A percentile compares a stretch with the other conserved stretches of the same genome.
Evolutionary conservation across 345 rosid genomes (phyloP).

Genomic region (Linum usitatissimum): DNA sequence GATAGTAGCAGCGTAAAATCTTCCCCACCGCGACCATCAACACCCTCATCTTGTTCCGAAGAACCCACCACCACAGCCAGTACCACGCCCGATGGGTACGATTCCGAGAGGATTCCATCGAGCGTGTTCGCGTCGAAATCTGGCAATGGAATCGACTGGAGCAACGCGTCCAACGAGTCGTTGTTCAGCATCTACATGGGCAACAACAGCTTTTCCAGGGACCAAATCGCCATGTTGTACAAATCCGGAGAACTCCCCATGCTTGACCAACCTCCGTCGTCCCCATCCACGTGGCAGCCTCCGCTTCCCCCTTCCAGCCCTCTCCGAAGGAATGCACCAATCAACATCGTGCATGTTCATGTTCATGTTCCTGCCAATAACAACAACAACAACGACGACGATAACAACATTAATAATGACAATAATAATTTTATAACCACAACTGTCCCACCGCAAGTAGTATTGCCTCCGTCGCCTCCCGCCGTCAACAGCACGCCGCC

Average conservation of each 20-base stretch:
- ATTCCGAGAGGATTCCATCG: conserved; percentile 61
- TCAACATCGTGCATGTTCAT: too few species aligned
- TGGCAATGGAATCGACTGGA: conserved; percentile 51
- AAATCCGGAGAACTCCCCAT: conserved; percentile 49
- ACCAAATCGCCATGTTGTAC: conserved; percentile 32
- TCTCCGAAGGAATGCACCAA: background rate
- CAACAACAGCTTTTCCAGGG: conserved; percentile 45
- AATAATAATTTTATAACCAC: conserved; percentile 1
- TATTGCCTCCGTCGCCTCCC: background rate
- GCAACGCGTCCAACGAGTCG: conserved; percentile 77
- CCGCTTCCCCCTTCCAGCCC: background rate
- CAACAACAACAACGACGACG: too few species aligned
- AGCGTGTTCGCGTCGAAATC: conserved; percentile 42
- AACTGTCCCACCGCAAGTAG: conserved; percentile 5
- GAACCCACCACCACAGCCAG: too few species aligned
- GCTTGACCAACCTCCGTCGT: conserved; percentile 29
- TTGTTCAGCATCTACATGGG: conserved; percentile 77
- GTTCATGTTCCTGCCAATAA: too few species aligned
- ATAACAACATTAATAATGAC: background rate
- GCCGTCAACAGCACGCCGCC: background rate
- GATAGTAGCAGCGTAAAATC: too few species aligned
- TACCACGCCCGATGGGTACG: conserved; percentile 24
- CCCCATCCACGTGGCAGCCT: background rate
- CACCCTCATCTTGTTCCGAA: too few species aligned
- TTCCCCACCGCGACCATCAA: too few species aligned